Base-by-base conservation (phyloP, 2,329 filamentous ascomycete genomes). In the Fusarium stilboides region DNA sequence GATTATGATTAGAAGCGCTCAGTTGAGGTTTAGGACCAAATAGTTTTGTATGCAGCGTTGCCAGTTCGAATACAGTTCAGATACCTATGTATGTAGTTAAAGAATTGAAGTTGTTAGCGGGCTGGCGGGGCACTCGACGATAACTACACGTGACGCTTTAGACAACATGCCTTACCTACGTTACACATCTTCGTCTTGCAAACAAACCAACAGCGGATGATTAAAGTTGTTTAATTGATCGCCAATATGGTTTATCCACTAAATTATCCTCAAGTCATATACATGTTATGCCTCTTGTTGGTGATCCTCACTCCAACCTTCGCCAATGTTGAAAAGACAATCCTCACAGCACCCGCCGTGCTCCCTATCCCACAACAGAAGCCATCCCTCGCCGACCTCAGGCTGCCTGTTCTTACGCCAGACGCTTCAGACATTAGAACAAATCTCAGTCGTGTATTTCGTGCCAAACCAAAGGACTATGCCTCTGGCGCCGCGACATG, bases 301-400 rank as follows among this genome's bases (percentile, higher is more conserved):
- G 33, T 56, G 14, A 33, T 56, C 14, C 22, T 68, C 19, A 15
- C 47, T 31, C 54, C 65, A 14, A 72, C 57, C 34, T 34, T 69
- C 22, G 94, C 92, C 78, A 98, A 99, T 79, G 91, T 92, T 57
- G 96, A 98, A 79, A 99, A 99, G 81, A 85, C 88, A 72, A 93
- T 98, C 75, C 98, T 99, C 82, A 83, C 91, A 36, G 94, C 88
- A 22, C 94, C 94, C 13, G 77, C 82, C 33, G 79, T 84, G 33
- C 79, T 88, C 74, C 79, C 84, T 56, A 80, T 92, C 45, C 87
- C 91, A 19, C 61, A 70, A 12, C 66, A 73, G 17, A 62, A 68
- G n/a, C 74, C 77, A 15, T 67, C 76, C 0, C 70, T 80, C 83
- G 71, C 87, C 86, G 60, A 86, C 81, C 83, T 94, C 37, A 85